Percentiles rank a stretch among this genome's conserved stretches.
These are phyloP conservation scores for Aureobasidium sp. DNA, from an alignment of 2,329 filamentous ascomycete genomes.

Conservation along the genomic window DNA sequence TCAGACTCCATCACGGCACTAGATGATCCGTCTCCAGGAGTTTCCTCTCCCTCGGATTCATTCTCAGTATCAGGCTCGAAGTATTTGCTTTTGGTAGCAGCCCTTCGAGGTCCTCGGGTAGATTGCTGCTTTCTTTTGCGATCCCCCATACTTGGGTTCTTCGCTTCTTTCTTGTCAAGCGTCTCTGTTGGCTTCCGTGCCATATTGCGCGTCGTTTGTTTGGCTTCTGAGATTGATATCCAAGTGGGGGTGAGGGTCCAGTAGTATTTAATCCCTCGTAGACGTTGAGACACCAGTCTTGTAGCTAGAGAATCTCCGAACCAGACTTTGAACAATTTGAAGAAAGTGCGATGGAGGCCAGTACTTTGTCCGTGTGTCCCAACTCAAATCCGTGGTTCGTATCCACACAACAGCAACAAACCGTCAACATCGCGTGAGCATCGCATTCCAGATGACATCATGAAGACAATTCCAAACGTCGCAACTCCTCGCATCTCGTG, in stretches of 20 bases:
- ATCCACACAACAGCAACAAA: neutral
- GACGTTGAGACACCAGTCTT: slow-evolving; percentile 5
- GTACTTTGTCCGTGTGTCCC: slow-evolving; percentile 2
- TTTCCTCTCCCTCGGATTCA: slow-evolving; percentile 24
- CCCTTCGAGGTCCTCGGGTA: neutral
- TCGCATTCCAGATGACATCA: slow-evolving; percentile 10
- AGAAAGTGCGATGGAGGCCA: slow-evolving; percentile 8
- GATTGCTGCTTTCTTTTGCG: neutral
- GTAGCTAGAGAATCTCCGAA: neutral
- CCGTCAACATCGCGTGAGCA: neutral
- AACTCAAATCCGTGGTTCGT: neutral
- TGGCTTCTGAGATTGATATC: neutral
- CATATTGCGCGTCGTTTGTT: slow-evolving; percentile 3
- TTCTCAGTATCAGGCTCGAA: slow-evolving; percentile 33
- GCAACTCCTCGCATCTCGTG: neutral
- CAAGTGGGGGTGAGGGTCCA: slow-evolving; percentile 5
- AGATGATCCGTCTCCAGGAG: slow-evolving; percentile 20
- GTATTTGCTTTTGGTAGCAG: slow-evolving; percentile 42
- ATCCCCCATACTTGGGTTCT: neutral
- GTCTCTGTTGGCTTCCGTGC: neutral
- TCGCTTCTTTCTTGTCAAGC: neutral
- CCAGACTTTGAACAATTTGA: slow-evolving; percentile 10
- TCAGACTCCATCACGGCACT: slow-evolving; percentile 25
- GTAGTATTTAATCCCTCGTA: neutral
- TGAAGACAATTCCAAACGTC: neutral